A percentile compares a stretch with the other conserved stretches of the same genome.
phyloP scores from a whole-genome alignment of 148 eudicot genomes.

The Fallopia convolvulus region DNA sequence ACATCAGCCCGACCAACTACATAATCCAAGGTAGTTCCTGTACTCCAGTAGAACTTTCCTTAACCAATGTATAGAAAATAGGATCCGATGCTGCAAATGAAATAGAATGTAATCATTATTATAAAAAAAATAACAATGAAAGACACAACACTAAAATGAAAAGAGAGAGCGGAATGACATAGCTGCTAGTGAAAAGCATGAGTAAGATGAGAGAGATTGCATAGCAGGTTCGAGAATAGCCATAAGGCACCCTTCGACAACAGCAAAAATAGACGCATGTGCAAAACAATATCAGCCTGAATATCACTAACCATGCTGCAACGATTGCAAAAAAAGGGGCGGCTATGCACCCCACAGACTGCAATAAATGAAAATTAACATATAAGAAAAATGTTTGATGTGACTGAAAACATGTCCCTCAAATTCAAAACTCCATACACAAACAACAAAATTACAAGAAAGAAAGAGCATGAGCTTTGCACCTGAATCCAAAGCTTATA shows the following conservation, averaged over 20 bases:
- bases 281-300: constrained; percentile 42
- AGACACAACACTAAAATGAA: neutral
- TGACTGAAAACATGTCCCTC: neutral
- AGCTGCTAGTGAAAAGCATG: constrained; percentile 39
- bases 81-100: constrained; percentile 54
- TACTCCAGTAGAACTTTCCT: constrained; percentile 58
- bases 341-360: constrained; percentile 52
- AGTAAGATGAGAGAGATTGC: constrained; percentile 41
- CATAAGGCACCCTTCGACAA: constrained; percentile 33
- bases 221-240: constrained; percentile 52
- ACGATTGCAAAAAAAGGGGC: constrained; percentile 44
- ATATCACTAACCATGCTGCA: constrained; percentile 40
- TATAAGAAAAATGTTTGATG: neutral
- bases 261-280: constrained; percentile 42
- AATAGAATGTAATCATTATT: neutral
- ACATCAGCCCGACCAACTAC: constrained; percentile 57
- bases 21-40: constrained; percentile 45
- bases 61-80: constrained; percentile 73
- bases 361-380: constrained; percentile 15
- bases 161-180: constrained; percentile 25
- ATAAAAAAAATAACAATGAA: neutral
- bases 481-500: constrained; percentile 43
- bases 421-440: neutral
- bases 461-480: constrained; percentile 82
- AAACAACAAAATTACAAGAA: constrained; percentile 50